Percentiles rank a stretch among this genome's conserved stretches.
These are phyloP conservation scores for Herpetomonas samuelpessoai DNA, from an alignment of 208 protist genomes.

Conservation along the genomic window DNA sequence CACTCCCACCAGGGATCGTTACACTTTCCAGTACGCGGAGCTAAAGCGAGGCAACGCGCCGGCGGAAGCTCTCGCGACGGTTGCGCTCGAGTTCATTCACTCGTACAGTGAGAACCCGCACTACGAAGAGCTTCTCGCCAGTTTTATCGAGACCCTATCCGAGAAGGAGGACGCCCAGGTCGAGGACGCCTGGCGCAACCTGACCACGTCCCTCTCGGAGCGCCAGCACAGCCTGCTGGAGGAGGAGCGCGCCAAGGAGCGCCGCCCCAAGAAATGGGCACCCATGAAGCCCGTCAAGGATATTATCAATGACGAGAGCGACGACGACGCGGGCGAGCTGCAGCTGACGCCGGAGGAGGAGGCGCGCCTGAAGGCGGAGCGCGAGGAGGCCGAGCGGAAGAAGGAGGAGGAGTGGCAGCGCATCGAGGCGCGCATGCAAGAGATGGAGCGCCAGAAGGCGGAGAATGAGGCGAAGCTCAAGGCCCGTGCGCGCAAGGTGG, in stretches of 20 bases:
- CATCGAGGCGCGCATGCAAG: constrained; percentile 44
- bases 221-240: constrained; percentile 55
- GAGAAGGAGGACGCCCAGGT: constrained; percentile 26
- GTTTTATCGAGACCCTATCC: constrained; percentile 42
- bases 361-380: constrained; percentile 27
- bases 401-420: constrained; percentile 37
- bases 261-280: constrained; percentile 47
- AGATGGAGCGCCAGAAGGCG: constrained; percentile 48
- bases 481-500: constrained; percentile 54
- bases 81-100: constrained; percentile 58
- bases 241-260: constrained; percentile 63
- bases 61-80: constrained; percentile 62
- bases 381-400: constrained; percentile 40
- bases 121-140: constrained; percentile 56
- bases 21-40: constrained; percentile 79
- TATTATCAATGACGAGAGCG: constrained; percentile 34
- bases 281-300: constrained; percentile 17
- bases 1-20: constrained; percentile 33
- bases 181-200: constrained; percentile 31
- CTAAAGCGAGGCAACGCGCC: constrained; percentile 43
- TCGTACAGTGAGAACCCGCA: constrained; percentile 40
- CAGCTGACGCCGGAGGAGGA: constrained; percentile 41
- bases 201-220: constrained; percentile 43
- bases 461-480: constrained; percentile 59
- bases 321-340: constrained; percentile 46